Base-by-base conservation (phyloP, 768 basidiomycete genomes). In the Rhodocollybia butyracea region DNA sequence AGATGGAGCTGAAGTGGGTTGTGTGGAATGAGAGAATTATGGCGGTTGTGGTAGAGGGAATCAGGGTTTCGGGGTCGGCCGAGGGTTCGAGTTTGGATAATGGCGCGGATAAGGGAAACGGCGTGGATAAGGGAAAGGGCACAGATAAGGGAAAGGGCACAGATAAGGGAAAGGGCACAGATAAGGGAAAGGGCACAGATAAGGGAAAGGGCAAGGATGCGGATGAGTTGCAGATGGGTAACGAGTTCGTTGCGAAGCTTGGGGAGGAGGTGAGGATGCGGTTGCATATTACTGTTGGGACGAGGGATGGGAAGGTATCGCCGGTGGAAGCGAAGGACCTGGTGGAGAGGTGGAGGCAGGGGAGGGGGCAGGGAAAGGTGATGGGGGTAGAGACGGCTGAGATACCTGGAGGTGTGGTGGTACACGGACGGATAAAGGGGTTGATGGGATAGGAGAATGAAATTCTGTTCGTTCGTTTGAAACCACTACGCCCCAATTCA, bases 281-380 rank as follows among this genome's bases (percentile, higher is more conserved):
- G 55, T 68, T 95, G 62, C 97, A 98, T 66, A 80, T 98, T 53
- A 98, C 97, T 0, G 84, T 98, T 5, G 97, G 91, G 10, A 95
- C 91, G 15, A 62, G 65, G 46, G 64, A 76, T 38, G 66, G 66
- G 8, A 70, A 70, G 10, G 73, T 94, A 2, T 55, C 63, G 0
- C 77, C 91, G 2, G 80, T 88, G 22, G 92, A 95, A 70, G 91
- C 85, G 15, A 85, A 74, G 69, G 71, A 50, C 0, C 63, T 97
- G 50, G 86, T 94, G 7, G 71, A 81, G 58, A 65, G 53, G 2
- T 87, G 83, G 81, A 71, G 73, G 47, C 58, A 61, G 15, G 78
- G 75, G 7, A 55, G 64, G 54, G 40, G 40, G 51, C 66, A 62
- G n/a, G n/a, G n/a, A n/a, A n/a, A n/a, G n/a, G n/a, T n/a, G n/a